These are phyloP conservation scores for Daldinia decipiens DNA, from an alignment of 495 filamentous ascomycete genomes.

Conservation along the genomic window DNA sequence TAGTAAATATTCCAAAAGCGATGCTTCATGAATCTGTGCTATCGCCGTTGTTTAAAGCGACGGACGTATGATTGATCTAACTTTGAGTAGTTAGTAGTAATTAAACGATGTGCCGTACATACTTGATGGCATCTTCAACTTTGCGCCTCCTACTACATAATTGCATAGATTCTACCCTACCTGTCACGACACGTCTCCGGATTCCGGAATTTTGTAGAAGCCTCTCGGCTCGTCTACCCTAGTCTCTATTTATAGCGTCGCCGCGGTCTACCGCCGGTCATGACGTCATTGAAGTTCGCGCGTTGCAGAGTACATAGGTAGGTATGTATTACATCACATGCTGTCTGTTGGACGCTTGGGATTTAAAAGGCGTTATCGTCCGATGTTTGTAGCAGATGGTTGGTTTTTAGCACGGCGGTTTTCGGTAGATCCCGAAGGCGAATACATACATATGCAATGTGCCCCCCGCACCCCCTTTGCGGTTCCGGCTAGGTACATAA, in stretches of 20 bases:
- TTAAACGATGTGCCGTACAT: background rate
- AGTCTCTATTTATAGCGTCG: background rate
- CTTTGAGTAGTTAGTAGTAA: background rate
- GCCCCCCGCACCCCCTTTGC: background rate
- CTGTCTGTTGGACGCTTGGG: background rate
- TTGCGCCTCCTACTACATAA: background rate
- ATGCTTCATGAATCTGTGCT: background rate
- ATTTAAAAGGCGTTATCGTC: conserved; percentile 4
- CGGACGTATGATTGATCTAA: background rate
- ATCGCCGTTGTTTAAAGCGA: background rate
- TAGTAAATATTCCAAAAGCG: conserved; percentile 11
- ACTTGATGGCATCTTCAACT: background rate
- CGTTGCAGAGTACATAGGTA: too few species aligned
- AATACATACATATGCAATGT: conserved; percentile 13
- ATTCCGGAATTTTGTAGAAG: conserved; percentile 1
- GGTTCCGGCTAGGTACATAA: conserved; percentile 5
- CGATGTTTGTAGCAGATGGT: conserved; percentile 12
- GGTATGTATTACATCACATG: background rate
- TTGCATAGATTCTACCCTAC: background rate
- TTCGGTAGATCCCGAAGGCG: conserved; percentile 34
- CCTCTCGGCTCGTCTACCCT: background rate
- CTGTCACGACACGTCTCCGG: background rate
- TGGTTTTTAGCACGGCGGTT: background rate
- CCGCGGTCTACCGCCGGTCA: background rate
- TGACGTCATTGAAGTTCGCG: conserved; percentile 38